Base-by-base conservation (phyloP, 139 green algal species). In the Picochlorum sp. region DNA sequence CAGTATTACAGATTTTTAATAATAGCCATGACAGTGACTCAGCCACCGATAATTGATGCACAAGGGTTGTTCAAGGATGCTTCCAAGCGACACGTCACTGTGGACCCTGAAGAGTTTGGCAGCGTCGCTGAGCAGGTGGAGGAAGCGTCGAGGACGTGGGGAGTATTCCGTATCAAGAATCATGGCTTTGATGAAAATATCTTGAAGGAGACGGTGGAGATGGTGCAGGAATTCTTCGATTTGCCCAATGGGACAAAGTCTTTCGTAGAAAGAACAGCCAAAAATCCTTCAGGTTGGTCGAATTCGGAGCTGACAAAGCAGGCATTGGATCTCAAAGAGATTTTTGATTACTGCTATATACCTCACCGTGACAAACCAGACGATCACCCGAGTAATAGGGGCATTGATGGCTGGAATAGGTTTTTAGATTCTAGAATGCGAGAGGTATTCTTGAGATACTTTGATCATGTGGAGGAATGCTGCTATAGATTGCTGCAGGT, bases 291-390 rank as follows among this genome's bases (percentile, higher is more conserved):
- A 37, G 70, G 65, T 34, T 81, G 49, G 18, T 67, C 71, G 54
- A 41, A 76, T 41, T 66, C 73, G 21, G 78, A 84, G 46, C 64
- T 81, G 11, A 84, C 78, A 13, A 84, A 86, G 67, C 78, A 76
- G 62, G 76, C 46, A 26, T 38, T 64, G 14, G 77, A 84, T 70
- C 28, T 81, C 16, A 63, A 58, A 41, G 37, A 73, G 66, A 16
- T 68, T 45, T 82, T 82, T 34, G 76, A 82, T 41, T 71, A 78
- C 6, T 58, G 58, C 26, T 47, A 49, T 4, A 44, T 69, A 26
- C 58, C 58, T 5, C 44, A 68, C 58, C 65, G 58, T 26, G 58
- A 69, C 37, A 28, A 60, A 30, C 58, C 66, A 10, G 66, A 67
- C 5, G 18, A 37, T 46, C 24, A 61, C 15, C 15, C 44, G 6